These are phyloP conservation scores for Naganishia antarctica DNA, from an alignment of 768 basidiomycete genomes.

Conservation along the genomic window DNA sequence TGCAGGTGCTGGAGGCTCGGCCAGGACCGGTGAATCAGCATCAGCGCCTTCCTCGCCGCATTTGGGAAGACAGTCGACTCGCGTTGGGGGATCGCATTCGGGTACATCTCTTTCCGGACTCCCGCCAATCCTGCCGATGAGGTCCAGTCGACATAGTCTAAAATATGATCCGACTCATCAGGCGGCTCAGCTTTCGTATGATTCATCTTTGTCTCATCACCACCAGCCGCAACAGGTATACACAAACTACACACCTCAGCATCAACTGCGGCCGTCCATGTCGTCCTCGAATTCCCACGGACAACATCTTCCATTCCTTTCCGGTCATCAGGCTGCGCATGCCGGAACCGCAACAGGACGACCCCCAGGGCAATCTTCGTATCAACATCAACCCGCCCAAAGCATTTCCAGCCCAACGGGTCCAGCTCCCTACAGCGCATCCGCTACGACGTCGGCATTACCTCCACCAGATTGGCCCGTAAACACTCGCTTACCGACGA, in stretches of 20 bases:
- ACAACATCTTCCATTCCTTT: neutral
- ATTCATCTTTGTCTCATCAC: slow-evolving; percentile 4
- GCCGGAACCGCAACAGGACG: neutral
- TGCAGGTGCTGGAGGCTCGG: neutral
- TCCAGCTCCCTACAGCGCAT: neutral
- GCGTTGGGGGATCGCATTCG: slow-evolving; percentile 10
- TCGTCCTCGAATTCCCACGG: slow-evolving; percentile 8
- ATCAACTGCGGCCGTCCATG: slow-evolving; percentile 2
- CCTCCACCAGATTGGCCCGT: slow-evolving; percentile 11
- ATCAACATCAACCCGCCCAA: neutral
- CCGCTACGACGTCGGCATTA: slow-evolving; percentile 2
- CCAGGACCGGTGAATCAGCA: neutral
- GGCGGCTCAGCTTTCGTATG: neutral
- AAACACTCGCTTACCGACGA: neutral
- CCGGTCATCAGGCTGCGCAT: neutral
- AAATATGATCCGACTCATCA: neutral
- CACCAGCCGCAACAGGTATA: slow-evolving; percentile 8
- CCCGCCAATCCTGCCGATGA: neutral
- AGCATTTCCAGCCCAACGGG: neutral
- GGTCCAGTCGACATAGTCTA: slow-evolving; percentile 3
- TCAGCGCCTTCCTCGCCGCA: slow-evolving; percentile 12
- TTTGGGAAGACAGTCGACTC: neutral
- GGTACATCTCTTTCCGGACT: neutral
- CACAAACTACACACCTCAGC: neutral
- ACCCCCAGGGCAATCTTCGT: too few relatives aligned